Conservation (phyloP, 1,139 yeast species). For the Debaryomyces psychrophilus region DNA sequence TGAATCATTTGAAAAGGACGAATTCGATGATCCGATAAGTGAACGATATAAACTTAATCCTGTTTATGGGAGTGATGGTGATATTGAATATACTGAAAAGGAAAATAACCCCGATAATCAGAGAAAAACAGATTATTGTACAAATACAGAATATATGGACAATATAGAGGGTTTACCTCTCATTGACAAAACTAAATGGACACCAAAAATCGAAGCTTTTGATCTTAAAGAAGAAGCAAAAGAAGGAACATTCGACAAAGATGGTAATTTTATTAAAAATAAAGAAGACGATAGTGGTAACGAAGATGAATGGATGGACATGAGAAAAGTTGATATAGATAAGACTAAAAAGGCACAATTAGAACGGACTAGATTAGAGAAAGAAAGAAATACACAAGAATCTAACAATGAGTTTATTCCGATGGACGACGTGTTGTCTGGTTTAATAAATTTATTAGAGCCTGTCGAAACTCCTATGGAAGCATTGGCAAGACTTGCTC, state of each 20-base stretch:
- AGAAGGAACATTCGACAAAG: constrained; percentile 64
- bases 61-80: constrained; percentile 1
- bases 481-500: constrained; percentile 51
- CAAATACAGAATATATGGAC: constrained; percentile 19
- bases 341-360: constrained; percentile 50
- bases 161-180: neutral
- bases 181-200: constrained; percentile 10
- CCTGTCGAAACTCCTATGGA: constrained; percentile 71
- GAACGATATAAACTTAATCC: constrained; percentile 1
- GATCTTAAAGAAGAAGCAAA: constrained; percentile 58
- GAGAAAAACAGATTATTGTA: constrained; percentile 19
- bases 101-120: constrained; percentile 11
- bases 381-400: constrained; percentile 13
- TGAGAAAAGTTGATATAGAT: constrained; percentile 49
- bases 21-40: constrained; percentile 5
- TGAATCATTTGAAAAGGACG: constrained; percentile 5
- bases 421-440: constrained; percentile 30
- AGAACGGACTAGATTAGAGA: constrained; percentile 22
- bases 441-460: constrained; percentile 48
- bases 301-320: constrained; percentile 53
- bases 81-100: constrained; percentile 10
- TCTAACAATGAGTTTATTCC: constrained; percentile 15
- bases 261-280: constrained; percentile 59
- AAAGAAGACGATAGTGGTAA: constrained; percentile 35
- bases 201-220: constrained; percentile 59